Base-by-base conservation (phyloP, 257 asterid species). In the Plantago ovata region DNA sequence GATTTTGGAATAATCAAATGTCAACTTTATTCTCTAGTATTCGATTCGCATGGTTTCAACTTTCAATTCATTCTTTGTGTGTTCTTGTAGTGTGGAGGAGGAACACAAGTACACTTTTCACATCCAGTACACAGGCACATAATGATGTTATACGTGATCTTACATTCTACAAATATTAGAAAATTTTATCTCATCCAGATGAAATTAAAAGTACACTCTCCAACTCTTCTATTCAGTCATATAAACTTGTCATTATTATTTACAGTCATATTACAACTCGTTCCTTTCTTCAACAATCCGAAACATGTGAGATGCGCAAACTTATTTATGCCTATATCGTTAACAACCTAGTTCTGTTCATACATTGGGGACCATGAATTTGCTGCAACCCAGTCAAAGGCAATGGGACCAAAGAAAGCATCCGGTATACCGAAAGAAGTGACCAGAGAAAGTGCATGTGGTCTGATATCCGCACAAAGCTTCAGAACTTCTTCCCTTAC, bases 361-460 rank as follows among this genome's bases (percentile, higher is more conserved):
- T 68, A 57, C 46, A 63, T 55, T 2, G 83, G n/a, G 51, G 86
- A 68, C 92, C 88, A 85, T 43, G 95, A 68, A 70, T 92, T 86
- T 20, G 95, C 87, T 14, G 95, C 89, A 52, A 92, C 78, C 98
- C 98, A 92, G 65, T 88, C 82, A 51, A 88, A 92, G 15, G 98
- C 95, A 0, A 93, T 77, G 9, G 97, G 97, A 59, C 97, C 62
- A 58, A 93, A 77, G 72, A 93, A 89, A 69, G 96, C 94, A 72
- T 88, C 97, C 16, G 97, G 95, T 61, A 93, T 86, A 32, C 98
- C 95, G 2, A 93, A 81, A 19, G 95, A 82, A 65, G 53, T 64
- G 56, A 92, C 93, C 74, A 84, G 65, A 15, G 88, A 68, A 54
- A 92, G 98, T 3, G 95, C 95, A 45, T 92, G 91, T 8, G 95